Conservation (phyloP, 2,329 filamentous ascomycete genomes). For the Elsinoe necatrix region DNA sequence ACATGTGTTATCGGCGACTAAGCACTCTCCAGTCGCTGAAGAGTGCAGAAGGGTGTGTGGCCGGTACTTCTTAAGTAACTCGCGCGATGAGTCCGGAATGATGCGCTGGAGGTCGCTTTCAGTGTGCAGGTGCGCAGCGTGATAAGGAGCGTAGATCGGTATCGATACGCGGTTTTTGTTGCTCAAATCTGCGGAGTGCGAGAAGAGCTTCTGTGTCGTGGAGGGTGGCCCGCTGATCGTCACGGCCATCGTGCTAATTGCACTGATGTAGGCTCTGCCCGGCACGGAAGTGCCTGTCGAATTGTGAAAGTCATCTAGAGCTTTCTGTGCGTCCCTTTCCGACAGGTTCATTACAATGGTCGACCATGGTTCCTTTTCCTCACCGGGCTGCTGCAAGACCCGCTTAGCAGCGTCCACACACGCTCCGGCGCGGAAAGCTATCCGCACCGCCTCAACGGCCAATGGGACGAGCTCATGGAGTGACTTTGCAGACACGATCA, state of each 20-base stretch:
- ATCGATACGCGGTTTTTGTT: conserved; percentile 45
- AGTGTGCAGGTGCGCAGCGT: conserved; percentile 48
- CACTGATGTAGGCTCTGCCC: conserved; percentile 50
- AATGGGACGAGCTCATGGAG: conserved; percentile 54
- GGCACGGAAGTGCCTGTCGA: conserved; percentile 44
- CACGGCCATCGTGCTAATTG: conserved; percentile 50
- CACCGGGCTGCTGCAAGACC: conserved; percentile 43
- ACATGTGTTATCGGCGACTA: conserved; percentile 37
- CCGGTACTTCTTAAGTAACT: conserved; percentile 35
- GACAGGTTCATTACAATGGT: conserved; percentile 53
- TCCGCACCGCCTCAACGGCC: conserved; percentile 54
- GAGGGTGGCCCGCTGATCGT: conserved; percentile 52
- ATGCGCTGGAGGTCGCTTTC: conserved; percentile 45
- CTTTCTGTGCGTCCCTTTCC: conserved; percentile 43
- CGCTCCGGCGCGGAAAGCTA: conserved; percentile 56
- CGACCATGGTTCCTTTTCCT: conserved; percentile 57
- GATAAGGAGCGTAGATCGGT: conserved; percentile 51
- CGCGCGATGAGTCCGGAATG: conserved; percentile 34
- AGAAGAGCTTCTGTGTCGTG: conserved; percentile 45
- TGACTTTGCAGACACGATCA: conserved; percentile 55
- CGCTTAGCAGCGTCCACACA: conserved; percentile 36
- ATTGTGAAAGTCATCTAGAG: conserved; percentile 51
- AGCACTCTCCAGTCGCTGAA: conserved; percentile 38
- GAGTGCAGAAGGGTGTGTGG: conserved; percentile 41
- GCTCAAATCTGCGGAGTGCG: conserved; percentile 40